Percentiles rank a stretch among this genome's conserved stretches.
Conservation (phyloP, 2,329 filamentous ascomycete genomes). For the Aureobasidium sp. region DNA sequence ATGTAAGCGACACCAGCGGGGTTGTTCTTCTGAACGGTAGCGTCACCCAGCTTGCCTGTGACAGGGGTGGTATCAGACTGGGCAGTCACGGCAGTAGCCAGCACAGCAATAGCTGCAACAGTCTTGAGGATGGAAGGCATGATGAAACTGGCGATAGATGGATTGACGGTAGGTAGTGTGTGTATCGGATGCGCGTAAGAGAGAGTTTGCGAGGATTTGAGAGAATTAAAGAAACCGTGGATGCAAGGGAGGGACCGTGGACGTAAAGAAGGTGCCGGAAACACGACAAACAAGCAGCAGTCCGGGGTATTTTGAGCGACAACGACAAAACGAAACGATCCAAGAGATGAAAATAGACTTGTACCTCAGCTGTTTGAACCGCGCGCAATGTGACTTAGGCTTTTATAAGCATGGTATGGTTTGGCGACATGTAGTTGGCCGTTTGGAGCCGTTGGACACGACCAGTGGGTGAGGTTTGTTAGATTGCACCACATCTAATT, state of each 20-base stretch:
- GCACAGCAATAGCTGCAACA: slow-evolving; percentile 2
- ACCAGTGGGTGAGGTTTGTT: slow-evolving; percentile 2
- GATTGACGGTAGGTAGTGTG: neutral
- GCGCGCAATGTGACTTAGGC: slow-evolving; percentile 1
- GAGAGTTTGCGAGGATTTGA: slow-evolving; percentile 4
- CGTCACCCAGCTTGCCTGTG: slow-evolving; percentile 20
- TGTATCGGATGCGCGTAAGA: neutral
- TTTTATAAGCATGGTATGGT: neutral
- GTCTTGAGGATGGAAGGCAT: slow-evolving; percentile 7
- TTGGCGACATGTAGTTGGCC: slow-evolving; percentile 1
- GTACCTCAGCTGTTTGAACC: neutral
- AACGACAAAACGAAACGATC: neutral
- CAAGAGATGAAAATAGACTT: slow-evolving; percentile 11
- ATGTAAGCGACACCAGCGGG: slow-evolving; percentile 34
- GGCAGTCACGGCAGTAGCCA: slow-evolving; percentile 14
- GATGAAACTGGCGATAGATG: neutral
- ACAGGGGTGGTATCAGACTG: slow-evolving; percentile 16
- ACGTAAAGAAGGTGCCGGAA: slow-evolving; percentile 1
- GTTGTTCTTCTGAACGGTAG: slow-evolving; percentile 32
- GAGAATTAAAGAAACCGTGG: neutral
- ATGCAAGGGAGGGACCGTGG: slow-evolving; percentile 1
- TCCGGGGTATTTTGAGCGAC: slow-evolving; percentile 6
- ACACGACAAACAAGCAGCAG: neutral
- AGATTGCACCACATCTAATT: slow-evolving; percentile 13
- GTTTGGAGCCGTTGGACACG: slow-evolving; percentile 10